Evolutionary conservation across 768 basidiomycete species (phyloP).

Genomic region (Boletus tylopilopsis): DNA sequence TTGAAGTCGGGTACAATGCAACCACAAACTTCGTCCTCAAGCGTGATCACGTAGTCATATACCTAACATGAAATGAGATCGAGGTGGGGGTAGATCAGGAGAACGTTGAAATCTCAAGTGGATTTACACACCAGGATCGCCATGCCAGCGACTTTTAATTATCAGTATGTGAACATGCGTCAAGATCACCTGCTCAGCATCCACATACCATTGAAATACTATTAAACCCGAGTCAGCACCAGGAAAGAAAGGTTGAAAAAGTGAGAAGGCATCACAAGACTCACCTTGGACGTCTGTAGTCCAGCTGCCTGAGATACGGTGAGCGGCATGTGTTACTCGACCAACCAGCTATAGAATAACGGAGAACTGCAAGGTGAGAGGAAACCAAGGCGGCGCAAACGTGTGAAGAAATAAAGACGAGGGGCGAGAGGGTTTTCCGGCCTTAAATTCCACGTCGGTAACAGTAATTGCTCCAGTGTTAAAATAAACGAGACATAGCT

Average conservation of each 20-base stretch:
- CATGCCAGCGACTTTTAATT: conserved; percentile 11
- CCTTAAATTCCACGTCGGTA: too few relatives aligned
- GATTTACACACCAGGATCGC: conserved; percentile 13
- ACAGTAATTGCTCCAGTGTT: too few relatives aligned
- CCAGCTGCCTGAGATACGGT: conserved; percentile 3
- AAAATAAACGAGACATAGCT: too few relatives aligned
- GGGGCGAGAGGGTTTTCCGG: too few relatives aligned
- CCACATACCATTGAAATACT: conserved; percentile 17
- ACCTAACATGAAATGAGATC: conserved; percentile 3
- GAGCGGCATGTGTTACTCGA: background rate
- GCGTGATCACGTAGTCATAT: conserved; percentile 11
- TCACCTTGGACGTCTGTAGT: conserved; percentile 13
- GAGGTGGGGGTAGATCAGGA: too few relatives aligned
- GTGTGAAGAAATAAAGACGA: too few relatives aligned
- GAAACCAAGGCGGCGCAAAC: too few relatives aligned
- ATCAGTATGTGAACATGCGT: background rate
- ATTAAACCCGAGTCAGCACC: background rate
- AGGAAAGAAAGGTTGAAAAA: background rate
- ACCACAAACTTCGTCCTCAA: conserved; percentile 7
- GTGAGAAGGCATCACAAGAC: background rate
- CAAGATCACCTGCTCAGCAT: background rate
- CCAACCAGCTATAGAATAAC: too few relatives aligned
- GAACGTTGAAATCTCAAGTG: background rate
- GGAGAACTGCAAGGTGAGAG: too few relatives aligned
- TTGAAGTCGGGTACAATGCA: too few relatives aligned